These are phyloP conservation scores for Backusella westeae DNA, from an alignment of 192 early-diverging fungal species.

Conservation along the genomic window DNA sequence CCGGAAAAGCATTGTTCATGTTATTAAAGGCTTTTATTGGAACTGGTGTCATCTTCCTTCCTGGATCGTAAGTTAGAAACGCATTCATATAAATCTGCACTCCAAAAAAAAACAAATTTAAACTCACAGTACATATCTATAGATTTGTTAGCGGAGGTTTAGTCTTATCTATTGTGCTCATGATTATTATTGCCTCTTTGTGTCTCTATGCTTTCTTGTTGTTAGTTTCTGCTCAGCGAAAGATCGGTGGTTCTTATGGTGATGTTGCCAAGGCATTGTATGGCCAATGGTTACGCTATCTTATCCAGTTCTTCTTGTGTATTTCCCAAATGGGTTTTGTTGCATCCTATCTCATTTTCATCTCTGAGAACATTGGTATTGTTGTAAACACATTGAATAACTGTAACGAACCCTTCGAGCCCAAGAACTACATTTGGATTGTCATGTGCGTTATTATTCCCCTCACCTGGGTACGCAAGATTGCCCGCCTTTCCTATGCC, in stretches of 20 bases:
- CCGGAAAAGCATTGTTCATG: slow-evolving; percentile 57
- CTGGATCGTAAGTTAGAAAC: slow-evolving; percentile 31
- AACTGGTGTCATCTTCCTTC: slow-evolving; percentile 59
- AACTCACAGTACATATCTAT: slow-evolving; percentile 9
- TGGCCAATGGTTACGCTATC: slow-evolving; percentile 19
- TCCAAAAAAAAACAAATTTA: not conserved
- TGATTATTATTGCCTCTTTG: slow-evolving; percentile 58
- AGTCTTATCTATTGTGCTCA: slow-evolving; percentile 54
- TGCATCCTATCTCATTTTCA: slow-evolving; percentile 85
- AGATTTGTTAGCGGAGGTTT: slow-evolving; percentile 60
- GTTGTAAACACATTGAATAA: slow-evolving; percentile 61
- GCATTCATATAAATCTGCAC: not conserved
- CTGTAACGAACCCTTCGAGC: slow-evolving; percentile 56
- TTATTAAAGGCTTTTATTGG: slow-evolving; percentile 68
- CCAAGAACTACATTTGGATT: slow-evolving; percentile 68
- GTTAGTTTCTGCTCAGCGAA: slow-evolving; percentile 40
- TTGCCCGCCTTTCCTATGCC: slow-evolving; percentile 48
- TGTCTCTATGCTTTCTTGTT: slow-evolving; percentile 57
- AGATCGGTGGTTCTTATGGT: slow-evolving; percentile 57
- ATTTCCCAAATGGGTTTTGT: slow-evolving; percentile 79
- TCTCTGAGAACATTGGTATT: slow-evolving; percentile 77
- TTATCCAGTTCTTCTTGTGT: slow-evolving; percentile 48
- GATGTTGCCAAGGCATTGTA: slow-evolving; percentile 55
- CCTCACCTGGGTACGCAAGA: slow-evolving; percentile 63
- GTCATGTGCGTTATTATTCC: slow-evolving; percentile 71